Evolutionary conservation across 2,329 filamentous ascomycete species (phyloP).

Genomic region (Parafenestella ontariensis): DNA sequence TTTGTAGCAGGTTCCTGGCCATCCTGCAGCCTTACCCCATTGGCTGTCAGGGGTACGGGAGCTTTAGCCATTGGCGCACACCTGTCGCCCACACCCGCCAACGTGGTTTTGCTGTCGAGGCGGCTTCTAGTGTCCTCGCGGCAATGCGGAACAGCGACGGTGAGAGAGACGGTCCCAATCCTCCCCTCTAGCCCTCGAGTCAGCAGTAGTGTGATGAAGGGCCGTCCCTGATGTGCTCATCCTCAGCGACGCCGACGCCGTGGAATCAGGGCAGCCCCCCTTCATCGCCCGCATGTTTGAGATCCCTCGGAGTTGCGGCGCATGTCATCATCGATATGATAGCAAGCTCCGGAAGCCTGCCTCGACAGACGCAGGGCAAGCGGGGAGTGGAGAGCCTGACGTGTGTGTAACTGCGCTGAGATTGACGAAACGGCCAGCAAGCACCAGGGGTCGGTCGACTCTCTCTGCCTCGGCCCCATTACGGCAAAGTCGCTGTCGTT

Average conservation of each 20-base stretch:
- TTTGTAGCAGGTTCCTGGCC: constrained; percentile 41
- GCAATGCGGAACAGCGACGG: constrained; percentile 36
- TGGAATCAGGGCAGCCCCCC: constrained; percentile 8
- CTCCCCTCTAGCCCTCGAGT: constrained; percentile 25
- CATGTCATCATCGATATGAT: constrained; percentile 24
- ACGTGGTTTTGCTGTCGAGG: constrained; percentile 37
- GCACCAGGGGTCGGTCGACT: constrained; percentile 23
- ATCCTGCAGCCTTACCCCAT: constrained; percentile 42
- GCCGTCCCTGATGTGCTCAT: constrained; percentile 23
- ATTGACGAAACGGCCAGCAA: constrained; percentile 26
- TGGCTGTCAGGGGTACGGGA: constrained; percentile 21
- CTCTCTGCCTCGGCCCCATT: constrained; percentile 3
- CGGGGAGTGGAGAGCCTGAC: constrained; percentile 28
- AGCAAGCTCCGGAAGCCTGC: constrained; percentile 2
- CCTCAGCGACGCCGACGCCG: constrained; percentile 17
- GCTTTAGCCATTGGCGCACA: constrained; percentile 23
- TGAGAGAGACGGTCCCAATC: constrained; percentile 27
- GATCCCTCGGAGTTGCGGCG: not conserved
- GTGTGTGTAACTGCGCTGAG: constrained; percentile 24
- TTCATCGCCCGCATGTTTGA: constrained; percentile 1
- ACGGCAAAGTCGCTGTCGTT: constrained; percentile 25
- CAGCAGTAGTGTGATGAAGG: constrained; percentile 10
- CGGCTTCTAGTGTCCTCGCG: constrained; percentile 40
- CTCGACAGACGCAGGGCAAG: constrained; percentile 24
- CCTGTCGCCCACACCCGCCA: constrained; percentile 30